phyloP scores from a whole-genome alignment of 169 alveolate genomes.

The Cystoisospora suis region DNA sequence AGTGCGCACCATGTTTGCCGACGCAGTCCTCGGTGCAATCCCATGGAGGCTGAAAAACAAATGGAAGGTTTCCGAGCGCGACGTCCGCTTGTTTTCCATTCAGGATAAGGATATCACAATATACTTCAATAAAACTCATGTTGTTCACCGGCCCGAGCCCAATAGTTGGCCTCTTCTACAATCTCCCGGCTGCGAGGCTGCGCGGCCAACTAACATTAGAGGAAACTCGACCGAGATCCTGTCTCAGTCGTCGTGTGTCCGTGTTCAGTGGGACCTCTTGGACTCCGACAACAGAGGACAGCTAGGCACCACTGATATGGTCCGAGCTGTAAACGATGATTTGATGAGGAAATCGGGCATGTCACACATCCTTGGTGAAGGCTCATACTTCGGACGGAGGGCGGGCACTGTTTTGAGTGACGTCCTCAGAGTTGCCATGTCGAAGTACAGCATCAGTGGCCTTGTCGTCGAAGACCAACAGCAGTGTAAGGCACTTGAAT shows the following conservation, averaged over 20 bases:
- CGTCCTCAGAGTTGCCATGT: not conserved
- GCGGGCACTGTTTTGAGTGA: not conserved
- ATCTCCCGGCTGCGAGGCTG: not conserved
- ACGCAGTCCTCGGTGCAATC: not conserved
- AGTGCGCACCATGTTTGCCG: not conserved
- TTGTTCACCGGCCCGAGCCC: not conserved
- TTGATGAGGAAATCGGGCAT: not conserved
- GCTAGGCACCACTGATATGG: slow-evolving; percentile 7
- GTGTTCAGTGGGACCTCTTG: slow-evolving; percentile 12
- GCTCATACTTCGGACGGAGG: not conserved
- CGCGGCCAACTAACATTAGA: not conserved
- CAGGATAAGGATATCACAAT: not conserved
- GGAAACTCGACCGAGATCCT: too few species aligned
- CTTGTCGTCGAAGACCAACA: not conserved
- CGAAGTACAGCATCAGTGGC: not conserved
- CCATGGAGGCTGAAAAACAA: not conserved
- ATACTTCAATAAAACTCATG: not conserved
- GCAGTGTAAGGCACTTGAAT: not conserved
- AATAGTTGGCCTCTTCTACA: not conserved
- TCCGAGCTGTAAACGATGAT: slow-evolving; percentile 24
- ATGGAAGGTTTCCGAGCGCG: slow-evolving; percentile 9
- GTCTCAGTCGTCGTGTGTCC: not conserved
- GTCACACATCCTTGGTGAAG: not conserved
- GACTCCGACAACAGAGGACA: not conserved
- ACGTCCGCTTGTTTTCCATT: not conserved